phyloP scores from a whole-genome alignment of 2,329 filamentous ascomycete genomes.

The Tolypocladium cylindrosporum region DNA sequence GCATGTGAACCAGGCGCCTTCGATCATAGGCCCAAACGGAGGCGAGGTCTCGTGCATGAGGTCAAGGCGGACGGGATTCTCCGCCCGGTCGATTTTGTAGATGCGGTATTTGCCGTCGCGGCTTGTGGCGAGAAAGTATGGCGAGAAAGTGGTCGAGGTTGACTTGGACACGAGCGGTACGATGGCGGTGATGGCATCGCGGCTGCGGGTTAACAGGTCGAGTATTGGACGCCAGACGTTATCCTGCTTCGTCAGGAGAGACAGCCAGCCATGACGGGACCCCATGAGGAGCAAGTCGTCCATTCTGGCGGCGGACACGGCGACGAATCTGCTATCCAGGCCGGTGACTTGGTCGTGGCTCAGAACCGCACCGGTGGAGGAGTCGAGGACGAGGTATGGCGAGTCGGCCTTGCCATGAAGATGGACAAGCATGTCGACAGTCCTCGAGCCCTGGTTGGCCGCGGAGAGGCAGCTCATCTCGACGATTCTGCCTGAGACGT shows the following conservation, averaged over 20 bases:
- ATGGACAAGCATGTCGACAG: constrained; percentile 31
- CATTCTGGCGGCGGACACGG: constrained; percentile 34
- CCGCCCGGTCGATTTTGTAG: constrained; percentile 30
- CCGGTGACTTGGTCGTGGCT: constrained; percentile 20
- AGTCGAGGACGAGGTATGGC: constrained; percentile 29
- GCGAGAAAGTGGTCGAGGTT: constrained; percentile 6
- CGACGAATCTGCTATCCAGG: constrained; percentile 38
- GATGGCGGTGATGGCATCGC: constrained; percentile 62
- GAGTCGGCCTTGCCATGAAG: constrained; percentile 35
- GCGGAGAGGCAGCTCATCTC: constrained; percentile 34
- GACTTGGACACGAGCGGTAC: constrained; percentile 27
- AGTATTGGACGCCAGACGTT: constrained; percentile 17
- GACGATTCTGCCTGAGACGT: constrained; percentile 37
- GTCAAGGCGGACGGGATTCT: constrained; percentile 17
- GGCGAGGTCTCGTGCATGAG: constrained; percentile 59
- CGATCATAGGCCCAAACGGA: constrained; percentile 66
- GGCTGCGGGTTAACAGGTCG: constrained; percentile 29
- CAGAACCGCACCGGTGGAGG: constrained; percentile 15
- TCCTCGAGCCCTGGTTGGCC: neutral
- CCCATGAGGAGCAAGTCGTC: constrained; percentile 39
- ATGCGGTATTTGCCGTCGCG: constrained; percentile 70
- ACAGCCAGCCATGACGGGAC: constrained; percentile 40
- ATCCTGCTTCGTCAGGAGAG: constrained; percentile 17
- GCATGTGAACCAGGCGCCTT: constrained; percentile 53
- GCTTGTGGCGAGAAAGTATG: constrained; percentile 58